Base-by-base conservation (phyloP, 1,139 yeast genomes). In the Tardiomyces digboiensis region DNA sequence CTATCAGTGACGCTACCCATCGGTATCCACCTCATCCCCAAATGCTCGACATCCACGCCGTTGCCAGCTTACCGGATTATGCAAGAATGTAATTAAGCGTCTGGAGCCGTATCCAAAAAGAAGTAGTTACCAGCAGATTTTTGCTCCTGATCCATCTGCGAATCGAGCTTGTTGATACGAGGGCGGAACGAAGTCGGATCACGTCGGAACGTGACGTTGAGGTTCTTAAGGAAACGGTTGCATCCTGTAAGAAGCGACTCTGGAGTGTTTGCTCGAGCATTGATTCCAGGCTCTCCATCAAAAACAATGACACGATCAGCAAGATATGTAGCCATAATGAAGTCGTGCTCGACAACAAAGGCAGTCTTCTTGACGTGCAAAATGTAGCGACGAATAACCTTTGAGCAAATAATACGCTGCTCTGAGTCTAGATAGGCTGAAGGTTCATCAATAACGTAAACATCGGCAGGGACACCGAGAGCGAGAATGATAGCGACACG, bases 121-220 rank as follows among this genome's bases (percentile, higher is more conserved):
- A 91, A 91, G 71, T 84, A 91, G 72, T 91, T 88, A 50, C 98
- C 98, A 43, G 78, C 64, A 42, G 76, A 62, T 71, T 91, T 91
- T 69, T 91, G 98, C 70, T 91, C 97, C 70, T 83, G 89, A 68
- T 91, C 98, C 95, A 91, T 87, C 75, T 91, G 98, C 46, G 97
- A 89, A 63, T 85, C 97, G 62, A 85, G 72, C 71, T 91, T 91
- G 74, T 91, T 91, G 67, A 91, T 91, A 78, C 99, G 84, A 60
- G 98, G 98, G 72, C 99, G 82, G 77, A 76, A 91, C 46, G 96
- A 86, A 64, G 81, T 86, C 60, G 98, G 97, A 71, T 91, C 99
- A 74, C 98, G 86, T 80, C 99, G 85, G 74, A 91, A 91, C 7
- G 98, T 93, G 53, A 93, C 98, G 59, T 91, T 87, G 73, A 91